Percentiles rank a stretch among this genome's conserved stretches.
phyloP scores from a whole-genome alignment of 2,329 filamentous ascomycete species.

The Dichotomopilus funicola region DNA sequence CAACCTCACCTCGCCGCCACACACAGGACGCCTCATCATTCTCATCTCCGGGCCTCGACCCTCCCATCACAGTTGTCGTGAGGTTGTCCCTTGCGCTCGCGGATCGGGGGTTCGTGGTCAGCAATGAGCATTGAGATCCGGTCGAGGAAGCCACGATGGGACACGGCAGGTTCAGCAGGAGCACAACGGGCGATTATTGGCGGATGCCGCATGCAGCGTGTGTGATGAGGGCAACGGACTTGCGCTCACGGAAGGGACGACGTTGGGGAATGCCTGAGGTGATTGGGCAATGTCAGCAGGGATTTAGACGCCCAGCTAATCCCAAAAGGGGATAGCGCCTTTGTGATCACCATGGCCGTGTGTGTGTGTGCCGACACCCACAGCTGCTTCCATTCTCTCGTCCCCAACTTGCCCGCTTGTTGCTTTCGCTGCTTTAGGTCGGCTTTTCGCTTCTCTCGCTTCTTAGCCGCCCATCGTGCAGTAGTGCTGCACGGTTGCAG shows the following conservation, averaged over 20 bases:
- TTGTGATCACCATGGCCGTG: conserved; percentile 15
- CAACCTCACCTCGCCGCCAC: too few species aligned
- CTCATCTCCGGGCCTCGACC: too few species aligned
- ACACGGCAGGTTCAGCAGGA: conserved; percentile 4
- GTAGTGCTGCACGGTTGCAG: conserved; percentile 27
- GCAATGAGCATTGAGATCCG: neutral
- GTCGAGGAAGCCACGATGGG: neutral
- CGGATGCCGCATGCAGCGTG: conserved; percentile 26
- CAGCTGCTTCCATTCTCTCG: neutral
- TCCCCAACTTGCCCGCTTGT: conserved; percentile 6
- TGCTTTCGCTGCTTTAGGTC: conserved; percentile 17
- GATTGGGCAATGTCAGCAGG: conserved; percentile 29
- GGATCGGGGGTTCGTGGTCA: neutral
- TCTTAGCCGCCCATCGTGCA: conserved; percentile 38
- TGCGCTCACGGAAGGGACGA: conserved; percentile 13
- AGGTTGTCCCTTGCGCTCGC: neutral
- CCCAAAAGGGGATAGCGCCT: conserved; percentile 28
- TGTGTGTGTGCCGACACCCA: neutral
- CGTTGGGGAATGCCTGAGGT: conserved; percentile 13
- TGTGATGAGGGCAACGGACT: conserved; percentile 24
- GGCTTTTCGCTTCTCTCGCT: neutral
- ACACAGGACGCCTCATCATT: too few species aligned
- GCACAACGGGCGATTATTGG: conserved; percentile 17
- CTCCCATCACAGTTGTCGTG: neutral
- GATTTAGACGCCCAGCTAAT: conserved; percentile 37